Evolutionary conservation across 805 yeast species (phyloP).

Genomic region (Ogataea trehaloabstinens): DNA sequence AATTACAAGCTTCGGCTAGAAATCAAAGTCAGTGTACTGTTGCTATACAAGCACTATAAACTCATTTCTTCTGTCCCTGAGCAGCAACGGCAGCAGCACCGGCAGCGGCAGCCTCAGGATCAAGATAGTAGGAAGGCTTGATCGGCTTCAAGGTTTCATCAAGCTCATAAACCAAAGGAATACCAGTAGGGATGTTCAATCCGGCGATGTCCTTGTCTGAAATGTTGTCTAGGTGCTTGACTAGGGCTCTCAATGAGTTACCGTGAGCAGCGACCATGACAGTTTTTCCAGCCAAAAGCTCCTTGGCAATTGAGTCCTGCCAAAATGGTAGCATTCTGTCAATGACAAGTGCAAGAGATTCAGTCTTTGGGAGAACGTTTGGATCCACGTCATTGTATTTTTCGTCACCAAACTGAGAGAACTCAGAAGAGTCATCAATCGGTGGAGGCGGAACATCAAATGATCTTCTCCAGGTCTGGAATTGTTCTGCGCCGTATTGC

Average conservation of each 20-base stretch:
- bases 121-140: conserved; percentile 93
- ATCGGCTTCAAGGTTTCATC: conserved; percentile 83
- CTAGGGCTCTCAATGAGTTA: conserved; percentile 95
- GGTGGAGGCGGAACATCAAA: conserved; percentile 95
- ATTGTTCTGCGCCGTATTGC: conserved; percentile 85
- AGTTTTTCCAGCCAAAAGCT: conserved; percentile 81
- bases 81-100: conserved; percentile 99
- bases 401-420: conserved; percentile 80
- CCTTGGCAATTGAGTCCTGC: conserved; percentile 87
- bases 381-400: conserved; percentile 86
- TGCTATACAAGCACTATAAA: not conserved
- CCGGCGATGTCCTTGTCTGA: conserved; percentile 90
- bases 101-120: conserved; percentile 99
- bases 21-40: too few relatives aligned
- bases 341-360: conserved; percentile 90
- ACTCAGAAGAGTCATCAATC: conserved; percentile 73
- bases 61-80: conserved; percentile 74
- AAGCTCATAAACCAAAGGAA: conserved; percentile 94
- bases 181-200: conserved; percentile 97
- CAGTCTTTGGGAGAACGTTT: conserved; percentile 86
- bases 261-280: conserved; percentile 97
- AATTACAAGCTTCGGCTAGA: too few relatives aligned
- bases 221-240: conserved; percentile 91
- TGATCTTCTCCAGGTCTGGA: conserved; percentile 97
- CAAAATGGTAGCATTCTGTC: conserved; percentile 97